Base-by-base conservation (phyloP, 2,329 filamentous ascomycete genomes). In the Apiospora arundinis region DNA sequence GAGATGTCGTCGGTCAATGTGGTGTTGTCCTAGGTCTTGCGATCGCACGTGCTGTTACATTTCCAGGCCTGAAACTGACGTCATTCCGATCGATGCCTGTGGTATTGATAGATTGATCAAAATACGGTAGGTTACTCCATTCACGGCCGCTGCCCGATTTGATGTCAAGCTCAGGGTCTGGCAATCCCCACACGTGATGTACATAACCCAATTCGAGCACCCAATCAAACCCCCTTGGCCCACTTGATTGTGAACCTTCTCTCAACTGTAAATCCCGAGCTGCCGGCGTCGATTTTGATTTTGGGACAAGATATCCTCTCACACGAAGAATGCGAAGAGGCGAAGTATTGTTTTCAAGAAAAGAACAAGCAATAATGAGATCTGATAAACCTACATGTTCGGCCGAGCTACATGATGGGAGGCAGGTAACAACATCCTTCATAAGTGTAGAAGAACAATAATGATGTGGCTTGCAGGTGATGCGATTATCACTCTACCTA, bases 1-100 rank as follows among this genome's bases (percentile, higher is more conserved):
- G 52, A 40, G 52, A 56, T 56, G 25, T 56, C 16, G 49, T 56
- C n/a, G 52, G 11, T 16, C 42, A 45, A 6, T 63, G 8, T 40
- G 42, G 4, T 45, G 42, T 40, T n/a, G 21, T n/a, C 32, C 32
- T 32, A 32, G 32, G 32, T n/a, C 9, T 23, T 23, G 21, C 5
- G 6, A n/a, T 48, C 56, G 56, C 32, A 40, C 56, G 56, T 63
- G 56, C 32, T 40, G 56, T 63, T 63, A 63, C 56, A 63, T 40
- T n/a, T n/a, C 28, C 18, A 40, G 3, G 6, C 2, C 8, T n/a
- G 56, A 12, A 21, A 63, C 56, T 63, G 56, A 63, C 56, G 56
- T 63, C 56, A 63, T 40, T 14, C 7, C 9, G 32, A 16, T 4
- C 1, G 12, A 8, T 45, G 42, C 1, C 16, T 7, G 45, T 9